These are phyloP conservation scores for Rhodocollybia butyracea DNA, from an alignment of 768 basidiomycete genomes.

Conservation along the genomic window DNA sequence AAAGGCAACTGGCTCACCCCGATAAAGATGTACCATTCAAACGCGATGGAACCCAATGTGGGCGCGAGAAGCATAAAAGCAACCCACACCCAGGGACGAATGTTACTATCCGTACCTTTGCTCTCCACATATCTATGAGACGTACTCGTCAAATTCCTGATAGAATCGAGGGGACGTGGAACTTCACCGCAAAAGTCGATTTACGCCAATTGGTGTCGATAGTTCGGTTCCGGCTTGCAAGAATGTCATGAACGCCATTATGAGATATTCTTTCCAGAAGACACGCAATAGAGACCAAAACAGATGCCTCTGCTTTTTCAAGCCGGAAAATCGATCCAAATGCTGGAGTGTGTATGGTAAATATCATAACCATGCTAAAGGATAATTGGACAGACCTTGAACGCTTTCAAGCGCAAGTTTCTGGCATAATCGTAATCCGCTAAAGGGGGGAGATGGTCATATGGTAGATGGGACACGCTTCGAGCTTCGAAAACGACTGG, in stretches of 20 bases:
- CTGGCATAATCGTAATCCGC: slow-evolving; percentile 23
- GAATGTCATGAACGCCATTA: not conserved
- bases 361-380: not conserved
- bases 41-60: slow-evolving; percentile 34
- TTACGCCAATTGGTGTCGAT: not conserved
- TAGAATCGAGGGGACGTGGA: not conserved
- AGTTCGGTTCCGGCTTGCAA: not conserved
- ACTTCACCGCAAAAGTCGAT: slow-evolving; percentile 9
- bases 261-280: not conserved
- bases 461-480: slow-evolving; percentile 14
- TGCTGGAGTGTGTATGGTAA: not conserved
- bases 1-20: slow-evolving; percentile 23
- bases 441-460: slow-evolving; percentile 26
- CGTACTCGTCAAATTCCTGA: not conserved
- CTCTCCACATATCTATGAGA: slow-evolving; percentile 58
- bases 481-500: slow-evolving; percentile 16
- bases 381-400: not conserved
- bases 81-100: slow-evolving; percentile 73
- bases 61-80: slow-evolving; percentile 46
- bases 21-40: slow-evolving; percentile 53
- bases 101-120: slow-evolving; percentile 31
- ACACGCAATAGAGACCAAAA: not conserved
- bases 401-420: not conserved
- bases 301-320: slow-evolving; percentile 1
- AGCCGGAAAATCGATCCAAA: slow-evolving; percentile 1